Evolutionary conservation across 2,329 filamentous ascomycete genomes (phyloP).

Genomic region (Phaeophleospora eucalypticola): DNA sequence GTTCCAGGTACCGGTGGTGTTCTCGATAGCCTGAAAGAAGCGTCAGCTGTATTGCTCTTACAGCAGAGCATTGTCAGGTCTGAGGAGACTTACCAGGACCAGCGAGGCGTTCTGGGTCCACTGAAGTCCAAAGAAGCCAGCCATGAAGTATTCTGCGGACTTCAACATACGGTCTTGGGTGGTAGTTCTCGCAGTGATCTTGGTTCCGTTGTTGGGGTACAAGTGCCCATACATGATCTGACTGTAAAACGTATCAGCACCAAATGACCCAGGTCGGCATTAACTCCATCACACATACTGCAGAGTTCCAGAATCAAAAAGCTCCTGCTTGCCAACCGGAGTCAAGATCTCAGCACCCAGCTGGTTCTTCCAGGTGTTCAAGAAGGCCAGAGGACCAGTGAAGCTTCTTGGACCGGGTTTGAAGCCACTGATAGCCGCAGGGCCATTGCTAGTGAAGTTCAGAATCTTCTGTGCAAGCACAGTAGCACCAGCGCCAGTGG

Average conservation of each 20-base stretch:
- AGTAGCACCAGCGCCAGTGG: constrained; percentile 53
- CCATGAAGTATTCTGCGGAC: constrained; percentile 71
- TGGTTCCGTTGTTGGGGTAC: constrained; percentile 64
- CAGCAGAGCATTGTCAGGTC: too few relatives aligned
- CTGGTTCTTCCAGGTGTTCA: constrained; percentile 65
- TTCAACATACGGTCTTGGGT: constrained; percentile 75
- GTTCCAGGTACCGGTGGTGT: constrained; percentile 46
- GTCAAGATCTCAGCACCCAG: constrained; percentile 69
- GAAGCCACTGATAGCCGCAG: constrained; percentile 2
- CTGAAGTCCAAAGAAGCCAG: constrained; percentile 72
- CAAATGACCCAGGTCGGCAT: neutral
- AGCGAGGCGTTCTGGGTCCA: constrained; percentile 54
- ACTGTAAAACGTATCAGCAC: constrained; percentile 55
- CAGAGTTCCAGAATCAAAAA: constrained; percentile 54
- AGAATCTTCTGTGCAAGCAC: constrained; percentile 56
- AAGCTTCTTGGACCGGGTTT: constrained; percentile 42
- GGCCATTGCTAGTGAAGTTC: constrained; percentile 42
- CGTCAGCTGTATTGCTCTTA: too few relatives aligned
- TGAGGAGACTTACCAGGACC: too few relatives aligned
- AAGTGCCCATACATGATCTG: constrained; percentile 69
- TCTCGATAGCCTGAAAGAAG: constrained; percentile 68
- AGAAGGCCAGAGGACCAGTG: constrained; percentile 58
- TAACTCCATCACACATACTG: constrained; percentile 45
- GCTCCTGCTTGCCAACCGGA: constrained; percentile 66
- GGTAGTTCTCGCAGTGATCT: constrained; percentile 69